Conservation (phyloP, 202 grass and related monocot species). For the Bolboschoenoplectus hybrid region DNA sequence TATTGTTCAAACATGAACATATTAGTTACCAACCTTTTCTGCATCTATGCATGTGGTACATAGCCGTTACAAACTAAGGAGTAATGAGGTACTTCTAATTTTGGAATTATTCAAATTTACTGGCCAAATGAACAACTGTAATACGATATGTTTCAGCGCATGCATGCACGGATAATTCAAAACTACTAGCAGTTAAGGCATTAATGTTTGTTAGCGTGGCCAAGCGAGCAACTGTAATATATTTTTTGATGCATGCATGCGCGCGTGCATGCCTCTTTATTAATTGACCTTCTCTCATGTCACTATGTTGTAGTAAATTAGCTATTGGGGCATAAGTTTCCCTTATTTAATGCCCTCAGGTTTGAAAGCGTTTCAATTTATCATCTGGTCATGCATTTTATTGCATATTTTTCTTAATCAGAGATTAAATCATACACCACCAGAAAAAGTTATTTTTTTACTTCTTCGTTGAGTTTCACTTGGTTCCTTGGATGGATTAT, state of each 20-base stretch:
- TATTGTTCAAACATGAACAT: neutral
- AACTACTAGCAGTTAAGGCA: neutral
- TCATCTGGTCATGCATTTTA: neutral
- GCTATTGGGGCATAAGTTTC: neutral
- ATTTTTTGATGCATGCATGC: neutral
- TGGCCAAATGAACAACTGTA: neutral
- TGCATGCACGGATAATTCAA: conserved; percentile 12
- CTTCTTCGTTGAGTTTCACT: neutral
- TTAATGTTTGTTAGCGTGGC: neutral
- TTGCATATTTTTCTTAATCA: neutral
- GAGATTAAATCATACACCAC: neutral
- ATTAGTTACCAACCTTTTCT: neutral
- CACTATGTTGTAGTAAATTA: neutral
- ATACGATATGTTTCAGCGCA: neutral
- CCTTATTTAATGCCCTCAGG: neutral
- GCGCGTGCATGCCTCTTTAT: neutral
- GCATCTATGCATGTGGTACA: neutral
- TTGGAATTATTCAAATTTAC: neutral
- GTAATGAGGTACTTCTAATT: neutral
- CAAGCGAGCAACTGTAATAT: conserved; percentile 1
- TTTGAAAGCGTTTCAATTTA: neutral
- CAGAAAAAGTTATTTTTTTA: neutral
- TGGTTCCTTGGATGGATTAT: neutral
- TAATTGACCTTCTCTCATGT: neutral
- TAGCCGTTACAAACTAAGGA: neutral